phyloP scores from a whole-genome alignment of 139 green algal species.

The Chlorella sp. region DNA sequence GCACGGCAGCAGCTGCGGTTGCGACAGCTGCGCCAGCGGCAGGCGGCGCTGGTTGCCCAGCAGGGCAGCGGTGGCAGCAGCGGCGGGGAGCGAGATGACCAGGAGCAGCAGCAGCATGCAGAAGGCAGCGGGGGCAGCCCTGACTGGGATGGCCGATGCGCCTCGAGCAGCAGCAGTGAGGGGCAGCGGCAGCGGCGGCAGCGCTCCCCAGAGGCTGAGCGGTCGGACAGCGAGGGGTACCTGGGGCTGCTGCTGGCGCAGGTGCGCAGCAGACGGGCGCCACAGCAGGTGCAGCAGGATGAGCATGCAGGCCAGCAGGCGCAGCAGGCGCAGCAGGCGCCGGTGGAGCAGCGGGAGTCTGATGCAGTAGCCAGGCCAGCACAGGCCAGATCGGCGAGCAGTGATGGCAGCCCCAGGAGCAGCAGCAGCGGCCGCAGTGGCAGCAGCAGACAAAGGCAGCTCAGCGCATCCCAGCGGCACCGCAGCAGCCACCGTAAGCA shows the following conservation, averaged over 20 bases:
- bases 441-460: background rate
- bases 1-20: constrained; percentile 5
- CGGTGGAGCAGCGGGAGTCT: background rate
- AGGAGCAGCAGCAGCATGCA: background rate
- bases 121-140: background rate
- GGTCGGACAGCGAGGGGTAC: constrained; percentile 36
- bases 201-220: background rate
- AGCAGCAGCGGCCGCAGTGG: background rate
- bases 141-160: background rate
- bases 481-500: background rate
- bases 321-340: background rate
- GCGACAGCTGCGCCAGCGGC: background rate
- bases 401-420: background rate
- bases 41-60: background rate
- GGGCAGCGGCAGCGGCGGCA: background rate
- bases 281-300: background rate
- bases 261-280: background rate
- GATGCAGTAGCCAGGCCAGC: background rate
- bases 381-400: background rate
- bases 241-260: constrained; percentile 15
- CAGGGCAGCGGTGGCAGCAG: background rate
- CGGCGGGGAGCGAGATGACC: background rate
- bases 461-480: background rate
- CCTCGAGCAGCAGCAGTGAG: background rate
- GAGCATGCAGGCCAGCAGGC: background rate